phyloP scores from a whole-genome alignment of 2,329 filamentous ascomycete species.

The Alternaria sp. region DNA sequence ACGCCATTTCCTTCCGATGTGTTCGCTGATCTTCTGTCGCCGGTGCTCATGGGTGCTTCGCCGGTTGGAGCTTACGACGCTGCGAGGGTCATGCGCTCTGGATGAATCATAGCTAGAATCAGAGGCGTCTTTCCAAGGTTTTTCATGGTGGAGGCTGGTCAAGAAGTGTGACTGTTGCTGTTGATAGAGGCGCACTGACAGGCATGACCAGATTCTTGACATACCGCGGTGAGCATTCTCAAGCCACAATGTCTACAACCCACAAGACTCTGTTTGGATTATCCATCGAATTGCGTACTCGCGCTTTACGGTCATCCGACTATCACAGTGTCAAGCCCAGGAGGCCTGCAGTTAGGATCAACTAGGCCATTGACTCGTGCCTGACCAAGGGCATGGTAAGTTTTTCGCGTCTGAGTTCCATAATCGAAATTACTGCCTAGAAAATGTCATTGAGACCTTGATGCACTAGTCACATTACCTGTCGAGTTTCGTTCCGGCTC shows the following conservation, averaged over 20 bases:
- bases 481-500: neutral
- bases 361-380: neutral
- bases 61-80: conserved; percentile 12
- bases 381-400: neutral
- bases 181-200: conserved; percentile 1
- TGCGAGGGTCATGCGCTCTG: conserved; percentile 13
- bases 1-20: conserved; percentile 4
- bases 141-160: neutral
- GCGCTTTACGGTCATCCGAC: neutral
- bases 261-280: neutral
- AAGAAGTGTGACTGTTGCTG: neutral
- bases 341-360: neutral
- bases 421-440: neutral
- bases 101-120: conserved; percentile 5
- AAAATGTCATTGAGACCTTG: neutral
- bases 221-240: neutral
- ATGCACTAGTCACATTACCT: neutral
- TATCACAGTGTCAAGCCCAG: neutral
- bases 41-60: conserved; percentile 1
- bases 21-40: neutral
- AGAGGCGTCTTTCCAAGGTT: neutral
- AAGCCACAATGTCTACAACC: neutral
- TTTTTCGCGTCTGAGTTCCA: neutral
- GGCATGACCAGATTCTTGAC: neutral
- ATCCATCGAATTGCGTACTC: neutral